These are phyloP conservation scores for Aspergillus clavatus DNA, from an alignment of 2,329 filamentous ascomycete genomes.

Conservation along the genomic window DNA sequence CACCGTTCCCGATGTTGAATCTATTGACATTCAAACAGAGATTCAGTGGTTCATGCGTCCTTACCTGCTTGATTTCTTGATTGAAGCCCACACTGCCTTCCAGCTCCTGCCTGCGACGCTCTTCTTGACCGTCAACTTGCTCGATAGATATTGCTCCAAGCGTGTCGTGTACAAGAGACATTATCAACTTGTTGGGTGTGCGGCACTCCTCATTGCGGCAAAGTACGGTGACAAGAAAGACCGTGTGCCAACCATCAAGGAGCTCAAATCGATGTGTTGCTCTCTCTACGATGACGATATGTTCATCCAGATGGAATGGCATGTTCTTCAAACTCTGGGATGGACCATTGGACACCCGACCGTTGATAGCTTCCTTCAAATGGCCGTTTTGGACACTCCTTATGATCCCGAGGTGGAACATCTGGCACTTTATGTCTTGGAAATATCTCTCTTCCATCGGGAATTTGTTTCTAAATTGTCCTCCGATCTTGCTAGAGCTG, in stretches of 20 bases:
- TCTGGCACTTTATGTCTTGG: conserved; percentile 89
- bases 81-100: conserved; percentile 95
- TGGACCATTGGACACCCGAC: conserved; percentile 96
- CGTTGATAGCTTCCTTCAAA: conserved; percentile 85
- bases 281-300: conserved; percentile 97
- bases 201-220: conserved; percentile 89
- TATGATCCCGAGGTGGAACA: conserved; percentile 87
- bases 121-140: conserved; percentile 91
- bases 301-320: conserved; percentile 99
- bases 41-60: conserved; percentile 99
- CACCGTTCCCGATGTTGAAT: conserved; percentile 90
- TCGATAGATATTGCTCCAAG: conserved; percentile 96
- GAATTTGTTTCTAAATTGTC: conserved; percentile 93
- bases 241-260: conserved; percentile 91
- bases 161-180: conserved; percentile 98
- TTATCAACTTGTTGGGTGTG: conserved; percentile 95
- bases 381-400: conserved; percentile 69
- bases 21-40: conserved; percentile 98
- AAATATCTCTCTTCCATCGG: conserved; percentile 92
- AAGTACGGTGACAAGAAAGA: conserved; percentile 99
- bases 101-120: conserved; percentile 89
- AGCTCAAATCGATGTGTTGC: conserved; percentile 99
- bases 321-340: conserved; percentile 93
- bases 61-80: conserved; percentile 94
- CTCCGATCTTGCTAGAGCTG: conserved; percentile 83